Base-by-base conservation (phyloP, 768 basidiomycete species). In the Boletus subparvulus region DNA sequence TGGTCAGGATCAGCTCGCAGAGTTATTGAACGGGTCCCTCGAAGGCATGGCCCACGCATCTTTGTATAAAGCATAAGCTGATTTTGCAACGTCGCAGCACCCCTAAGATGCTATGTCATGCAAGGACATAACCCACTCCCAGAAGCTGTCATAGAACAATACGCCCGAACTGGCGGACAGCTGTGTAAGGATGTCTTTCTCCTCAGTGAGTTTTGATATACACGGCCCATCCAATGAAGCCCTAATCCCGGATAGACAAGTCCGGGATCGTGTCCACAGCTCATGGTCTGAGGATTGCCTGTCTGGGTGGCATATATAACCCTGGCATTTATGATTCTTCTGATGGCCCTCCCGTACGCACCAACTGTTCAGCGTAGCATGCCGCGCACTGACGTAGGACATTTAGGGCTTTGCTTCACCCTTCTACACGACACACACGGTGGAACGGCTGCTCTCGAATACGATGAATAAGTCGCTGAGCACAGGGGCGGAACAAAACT, bases 61-160 rank as follows among this genome's bases (percentile, higher is more conserved):
- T 26, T 21, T 21, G 33, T 32, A 14, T 19, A 24, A 33, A 45
- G 35, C 26, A 26, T 37, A 28, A 32, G 44, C 58, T 65, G 50
- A 66, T 60, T 51, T 61, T 39, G 56, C 62, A 33, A 17, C 45
- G n/a, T 52, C 53, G 55, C 61, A 96, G 92, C 86, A 30, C 92
- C 95, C 12, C 74, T 96, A 17, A 89, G 92, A 65, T 94, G 92
- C 63, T 98, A 96, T 75, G 85, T 97, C 55, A 94, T 94, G 83
- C 87, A 94, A 69, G 95, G 95, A 17, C 83, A 85, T 51, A 75
- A 85, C 61, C 84, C 88, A 2, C 71, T 98, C 14, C 93, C 94
- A 6, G 76, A 80, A 44, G 69, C 75, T 28, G 85, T 97, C 17
- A 82, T 91, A 55, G 84, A 87, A 60, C 88, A 85, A 68, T 88